Base-by-base conservation (phyloP, 306 rosid genomes). In the Vigna nakashimae region DNA sequence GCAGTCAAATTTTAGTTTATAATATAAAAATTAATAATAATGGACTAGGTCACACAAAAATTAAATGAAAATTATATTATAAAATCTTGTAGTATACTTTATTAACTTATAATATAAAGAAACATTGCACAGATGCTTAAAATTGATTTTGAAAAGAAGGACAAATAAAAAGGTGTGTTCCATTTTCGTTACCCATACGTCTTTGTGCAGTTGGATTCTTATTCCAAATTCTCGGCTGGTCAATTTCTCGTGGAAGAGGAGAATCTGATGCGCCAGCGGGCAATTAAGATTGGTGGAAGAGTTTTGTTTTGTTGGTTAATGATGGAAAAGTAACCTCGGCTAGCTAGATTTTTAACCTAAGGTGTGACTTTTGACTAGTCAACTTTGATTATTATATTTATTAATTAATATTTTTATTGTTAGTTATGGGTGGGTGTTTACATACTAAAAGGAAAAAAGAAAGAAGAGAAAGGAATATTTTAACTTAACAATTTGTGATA, bases 131-230 rank as follows among this genome's bases (percentile, higher is more conserved):
- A 6, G 42, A 36, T 36, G 8, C 42, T 36, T 36, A 36, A 36
- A 36, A 36, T 36, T 36, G 9, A 36, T 36, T 36, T 34, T 34
- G 4, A 34, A 34, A 34, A 34, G 3, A 34, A 34, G 7, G 7
- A 34, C 38, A 34, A 36, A 36, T 6, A 6, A 42, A 42, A 42
- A 42, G 13, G 3, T 9, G 11, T 42, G 2, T 9, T 42, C 10
- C 1, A 82, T 89, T 78, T 76, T 55, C 86, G 85, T 89, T 80
- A 20, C 57, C 24, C 43, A 38, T 71, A 84, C 88, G 85, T 80
- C 70, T 71, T 67, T 80, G 50, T 71, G 72, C 79, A 63, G 74
- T 77, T 65, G 75, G 74, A 73, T 84, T 79, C 65, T 68, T 5
- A 60, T 82, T 80, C 79, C 68, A 69, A 84, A 74, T 77, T 63